Evolutionary conservation across 768 basidiomycete genomes (phyloP), one percentile per base, ranked within the genome.

Genomic region (Artomyces pyxidatus): DNA sequence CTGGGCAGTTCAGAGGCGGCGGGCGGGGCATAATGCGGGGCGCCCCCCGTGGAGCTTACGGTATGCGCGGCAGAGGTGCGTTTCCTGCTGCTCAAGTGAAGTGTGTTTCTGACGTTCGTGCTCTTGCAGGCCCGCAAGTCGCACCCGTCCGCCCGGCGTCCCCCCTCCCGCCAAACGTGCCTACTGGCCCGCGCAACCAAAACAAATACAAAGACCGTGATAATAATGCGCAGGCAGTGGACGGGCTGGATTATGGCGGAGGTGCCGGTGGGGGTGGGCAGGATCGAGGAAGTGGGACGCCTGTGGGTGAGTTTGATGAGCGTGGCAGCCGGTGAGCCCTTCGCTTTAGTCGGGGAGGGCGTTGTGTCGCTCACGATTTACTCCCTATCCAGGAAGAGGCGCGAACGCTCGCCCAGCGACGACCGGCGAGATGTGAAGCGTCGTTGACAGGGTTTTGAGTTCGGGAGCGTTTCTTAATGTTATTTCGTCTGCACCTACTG

Each of bases 121-220:
- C 32, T 14, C 26, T 26, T 43, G 47, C 47, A 27, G 52, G 45
- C 6, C 47, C 59, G 35, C 75, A 78, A 22, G 70, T 72, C 48
- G 71, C 73, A 6, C 80, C 85, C 35, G 80, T 80, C 29, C 77
- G 88, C 50, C 83, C 89, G 4, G 84, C 88, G 6, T 91, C 89
- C 0, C 89, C 89, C 16, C 73, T 92, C 1, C 89, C 89, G 1
- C 88, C 89, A 12, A 83, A 83, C 50, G 89, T 92, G 17, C 89
- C 89, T 1, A 92, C 89, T 0, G 89, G 89, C 1, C 89, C 89
- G 11, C 74, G 89, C 38, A 90, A 90, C 63, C 85, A 87, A 64
- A 88, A 87, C 61, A 88, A 88, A 61, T 91, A 92, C 69, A 91
- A 90, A 71, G 89, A 92, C 63, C 75, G 88, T 37, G 88, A 91